phyloP scores from a whole-genome alignment of 768 basidiomycete genomes.

The Tulasnella sp. region DNA sequence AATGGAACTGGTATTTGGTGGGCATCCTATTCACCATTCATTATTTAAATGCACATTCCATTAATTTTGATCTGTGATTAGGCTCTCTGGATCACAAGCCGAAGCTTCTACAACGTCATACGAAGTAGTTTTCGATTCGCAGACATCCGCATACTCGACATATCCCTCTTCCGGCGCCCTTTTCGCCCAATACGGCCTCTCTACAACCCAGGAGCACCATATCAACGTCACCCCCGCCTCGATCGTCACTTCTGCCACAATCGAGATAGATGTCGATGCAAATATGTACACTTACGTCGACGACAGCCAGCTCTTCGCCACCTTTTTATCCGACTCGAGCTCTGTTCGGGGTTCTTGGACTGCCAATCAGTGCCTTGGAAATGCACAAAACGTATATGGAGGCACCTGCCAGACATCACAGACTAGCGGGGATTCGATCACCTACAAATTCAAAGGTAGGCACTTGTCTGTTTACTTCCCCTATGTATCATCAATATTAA shows the following conservation, averaged over 20 bases:
- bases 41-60: neutral
- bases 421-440: neutral
- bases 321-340: neutral
- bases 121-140: neutral
- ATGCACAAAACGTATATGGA: neutral
- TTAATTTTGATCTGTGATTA: neutral
- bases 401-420: conserved; percentile 3
- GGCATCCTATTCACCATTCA: neutral
- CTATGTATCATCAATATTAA: neutral
- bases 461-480: neutral
- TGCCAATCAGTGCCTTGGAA: neutral
- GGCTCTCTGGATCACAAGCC: neutral
- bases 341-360: neutral
- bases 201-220: neutral
- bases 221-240: neutral
- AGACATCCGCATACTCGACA: neutral
- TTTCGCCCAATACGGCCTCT: neutral
- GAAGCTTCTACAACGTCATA: neutral
- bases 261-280: conserved; percentile 2
- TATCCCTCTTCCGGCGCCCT: neutral
- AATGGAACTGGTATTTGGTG: conserved; percentile 8
- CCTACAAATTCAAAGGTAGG: conserved; percentile 1
- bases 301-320: conserved; percentile 2
- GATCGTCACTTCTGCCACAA: neutral
- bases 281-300: neutral